These are phyloP conservation scores for Crinitomyces ghanaensis DNA, from an alignment of 805 yeast genomes.

Conservation along the genomic window DNA sequence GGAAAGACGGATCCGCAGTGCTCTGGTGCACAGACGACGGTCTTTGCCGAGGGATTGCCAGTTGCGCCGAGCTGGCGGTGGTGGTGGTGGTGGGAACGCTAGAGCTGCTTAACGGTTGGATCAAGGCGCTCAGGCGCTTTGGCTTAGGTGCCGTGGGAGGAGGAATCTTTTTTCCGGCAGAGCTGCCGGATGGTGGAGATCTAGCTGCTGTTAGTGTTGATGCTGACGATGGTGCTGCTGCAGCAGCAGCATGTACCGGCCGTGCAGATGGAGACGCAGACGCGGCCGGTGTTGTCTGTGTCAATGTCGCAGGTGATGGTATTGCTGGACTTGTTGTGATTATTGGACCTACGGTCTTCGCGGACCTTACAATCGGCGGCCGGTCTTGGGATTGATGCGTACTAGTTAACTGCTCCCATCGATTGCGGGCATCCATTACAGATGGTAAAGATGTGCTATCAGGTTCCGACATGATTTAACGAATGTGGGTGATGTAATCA, in stretches of 20 bases:
- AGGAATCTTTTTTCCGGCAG: neutral
- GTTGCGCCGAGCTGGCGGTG: conserved; percentile 3
- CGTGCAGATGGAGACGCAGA: neutral
- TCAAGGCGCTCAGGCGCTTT: conserved; percentile 1
- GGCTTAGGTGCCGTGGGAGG: neutral
- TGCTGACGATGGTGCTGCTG: conserved; percentile 1
- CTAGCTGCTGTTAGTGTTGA: conserved; percentile 6
- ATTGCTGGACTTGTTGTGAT: conserved; percentile 4
- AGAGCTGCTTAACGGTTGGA: neutral
- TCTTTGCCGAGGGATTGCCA: conserved; percentile 3
- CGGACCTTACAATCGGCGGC: conserved; percentile 1
- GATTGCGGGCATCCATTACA: too few relatives aligned
- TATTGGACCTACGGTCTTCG: conserved; percentile 1
- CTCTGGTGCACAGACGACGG: too few relatives aligned
- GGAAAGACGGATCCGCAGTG: too few relatives aligned
- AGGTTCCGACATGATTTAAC: too few relatives aligned
- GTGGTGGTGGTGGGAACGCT: conserved; percentile 4
- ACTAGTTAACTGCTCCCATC: neutral
- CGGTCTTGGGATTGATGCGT: too few relatives aligned
- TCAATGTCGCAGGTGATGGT: neutral
- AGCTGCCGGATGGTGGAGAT: conserved; percentile 14
- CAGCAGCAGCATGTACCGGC: conserved; percentile 1
- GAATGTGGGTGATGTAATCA: too few relatives aligned
- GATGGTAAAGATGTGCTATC: too few relatives aligned
- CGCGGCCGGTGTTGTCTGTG: conserved; percentile 1